Base-by-base conservation (phyloP, 306 rosid genomes). In the Rosa multiflora region DNA sequence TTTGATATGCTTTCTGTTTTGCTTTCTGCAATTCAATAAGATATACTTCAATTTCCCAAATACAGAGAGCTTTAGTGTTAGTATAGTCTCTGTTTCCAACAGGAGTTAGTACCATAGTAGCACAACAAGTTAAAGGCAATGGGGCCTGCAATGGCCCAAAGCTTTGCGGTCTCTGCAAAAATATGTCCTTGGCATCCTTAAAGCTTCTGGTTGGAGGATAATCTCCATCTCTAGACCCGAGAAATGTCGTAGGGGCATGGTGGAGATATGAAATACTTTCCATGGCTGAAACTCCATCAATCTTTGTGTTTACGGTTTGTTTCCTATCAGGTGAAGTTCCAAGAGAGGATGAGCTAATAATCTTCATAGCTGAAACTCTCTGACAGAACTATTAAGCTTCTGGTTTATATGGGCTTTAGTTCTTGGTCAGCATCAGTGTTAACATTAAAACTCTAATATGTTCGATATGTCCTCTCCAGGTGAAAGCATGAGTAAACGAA, bases 61-160 rank as follows among this genome's bases (percentile, higher is more conserved):
- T 29, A 29, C 32, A 29, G 32, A 29, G 32, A 29, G 32, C 32
- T 29, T 29, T 29, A 29, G 32, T 29, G 32, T 29, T 29, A 29
- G 32, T 29, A 29, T 29, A 29, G 32, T 29, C 32, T 29, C 32
- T 29, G 32, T 29, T 29, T 29, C 32, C 32, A 29, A 29, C 32
- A 86, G 35, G 97, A 90, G 72, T 91, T 91, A 43, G 87, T 68
- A 0, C 89, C 97, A 81, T 91, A 93, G 10, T 93, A 91, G 82
- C 98, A 93, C 18, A 88, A 75, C 39, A 93, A 88, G 14, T 89
- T 87, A 75, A 92, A 90, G 18, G 96, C 94, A 76, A 92, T 92
- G 17, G 96, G 97, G 17, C 84, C 91, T 61, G 92, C 96, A 85
- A 92, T 92, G 1, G 29, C 7, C 97, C 97, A 92, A 43, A 92